These are phyloP conservation scores for Trypanosoma avium DNA, from an alignment of 208 protist genomes.

Conservation along the genomic window DNA sequence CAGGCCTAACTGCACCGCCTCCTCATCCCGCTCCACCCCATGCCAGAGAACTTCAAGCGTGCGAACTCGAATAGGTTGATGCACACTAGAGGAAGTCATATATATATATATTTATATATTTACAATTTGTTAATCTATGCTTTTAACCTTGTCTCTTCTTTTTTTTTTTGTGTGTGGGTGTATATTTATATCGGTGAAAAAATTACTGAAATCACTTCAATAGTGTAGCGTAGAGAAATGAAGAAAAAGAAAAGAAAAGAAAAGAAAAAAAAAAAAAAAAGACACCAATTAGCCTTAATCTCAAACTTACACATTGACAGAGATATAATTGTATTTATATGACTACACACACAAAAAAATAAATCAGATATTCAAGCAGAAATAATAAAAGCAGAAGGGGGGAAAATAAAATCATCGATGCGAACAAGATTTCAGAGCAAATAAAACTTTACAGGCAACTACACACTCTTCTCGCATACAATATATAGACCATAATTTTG, in stretches of 20 bases:
- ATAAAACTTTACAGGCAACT: no score
- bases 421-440: neutral
- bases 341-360: conserved; percentile 5
- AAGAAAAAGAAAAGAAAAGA: neutral
- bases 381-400: conserved; percentile 7
- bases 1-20: conserved; percentile 71
- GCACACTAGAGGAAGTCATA: conserved; percentile 5
- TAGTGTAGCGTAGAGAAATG: neutral
- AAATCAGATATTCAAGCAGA: conserved; percentile 10
- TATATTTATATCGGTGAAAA: no score
- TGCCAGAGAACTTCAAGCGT: conserved; percentile 89
- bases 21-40: conserved; percentile 71
- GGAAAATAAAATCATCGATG: conserved; percentile 1
- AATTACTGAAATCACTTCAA: no score
- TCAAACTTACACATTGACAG: neutral
- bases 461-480: no score
- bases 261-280: conserved; percentile 2
- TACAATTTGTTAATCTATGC: neutral
- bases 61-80: conserved; percentile 50
- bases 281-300: neutral
- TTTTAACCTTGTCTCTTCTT: neutral
- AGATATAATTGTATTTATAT: neutral
- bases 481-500: no score
- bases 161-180: neutral
- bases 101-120: neutral